phyloP scores from a whole-genome alignment of 106 monocot genomes.

The Allium fistulosum region DNA sequence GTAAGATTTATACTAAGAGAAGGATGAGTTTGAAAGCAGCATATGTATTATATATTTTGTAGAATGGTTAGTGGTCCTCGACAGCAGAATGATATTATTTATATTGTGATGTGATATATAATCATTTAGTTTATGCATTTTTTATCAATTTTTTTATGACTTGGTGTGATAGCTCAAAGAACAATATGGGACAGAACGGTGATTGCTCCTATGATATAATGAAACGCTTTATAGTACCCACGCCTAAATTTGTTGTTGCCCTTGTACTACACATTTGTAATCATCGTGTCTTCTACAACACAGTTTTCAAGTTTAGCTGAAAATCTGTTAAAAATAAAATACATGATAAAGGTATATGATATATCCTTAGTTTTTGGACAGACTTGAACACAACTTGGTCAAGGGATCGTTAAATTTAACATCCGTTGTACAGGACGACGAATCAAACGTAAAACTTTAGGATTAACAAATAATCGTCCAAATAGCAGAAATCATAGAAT shows the following conservation, averaged over 20 bases:
- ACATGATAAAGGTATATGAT: no score
- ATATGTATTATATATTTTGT: no score
- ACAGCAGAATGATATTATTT: no score
- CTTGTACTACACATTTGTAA: neutral
- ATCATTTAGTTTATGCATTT: neutral
- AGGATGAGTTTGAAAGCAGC: conserved; percentile 5
- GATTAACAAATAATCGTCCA: no score
- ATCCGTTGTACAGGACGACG: no score
- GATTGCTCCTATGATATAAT: neutral
- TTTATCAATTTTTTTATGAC: neutral
- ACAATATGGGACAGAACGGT: neutral
- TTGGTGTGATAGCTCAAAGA: neutral
- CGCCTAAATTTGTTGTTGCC: neutral
- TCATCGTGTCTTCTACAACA: conserved; percentile 6
- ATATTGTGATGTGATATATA: neutral
- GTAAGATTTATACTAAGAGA: neutral
- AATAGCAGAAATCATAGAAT: no score
- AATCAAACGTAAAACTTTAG: no score
- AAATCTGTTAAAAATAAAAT: no score
- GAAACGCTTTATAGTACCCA: conserved; percentile 6
- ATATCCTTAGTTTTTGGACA: no score
- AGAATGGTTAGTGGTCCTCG: no score
- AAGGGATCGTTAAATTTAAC: no score
- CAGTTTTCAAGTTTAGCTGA: neutral
- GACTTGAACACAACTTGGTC: no score